phyloP scores from a whole-genome alignment of 768 basidiomycete species.

The Trametes elegans region DNA sequence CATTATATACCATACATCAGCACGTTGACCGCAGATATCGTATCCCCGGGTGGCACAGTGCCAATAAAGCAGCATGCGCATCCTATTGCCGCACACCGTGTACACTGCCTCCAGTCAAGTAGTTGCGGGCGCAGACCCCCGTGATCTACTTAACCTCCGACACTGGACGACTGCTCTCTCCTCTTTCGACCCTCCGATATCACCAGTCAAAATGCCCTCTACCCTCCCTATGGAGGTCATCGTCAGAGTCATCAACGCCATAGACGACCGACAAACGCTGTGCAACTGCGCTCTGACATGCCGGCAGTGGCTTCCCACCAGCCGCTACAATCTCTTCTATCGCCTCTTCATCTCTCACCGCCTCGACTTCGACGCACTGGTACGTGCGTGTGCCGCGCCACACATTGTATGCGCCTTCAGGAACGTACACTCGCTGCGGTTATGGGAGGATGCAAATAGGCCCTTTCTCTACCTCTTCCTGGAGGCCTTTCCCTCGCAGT shows the following conservation, averaged over 20 bases:
- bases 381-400: not conserved
- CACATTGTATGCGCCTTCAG: not conserved
- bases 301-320: conserved; percentile 8
- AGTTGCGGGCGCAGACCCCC: too few relatives aligned
- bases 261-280: conserved; percentile 13
- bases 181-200: not conserved
- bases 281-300: conserved; percentile 12
- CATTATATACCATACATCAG: too few relatives aligned
- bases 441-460: conserved; percentile 3
- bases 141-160: too few relatives aligned
- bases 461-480: conserved; percentile 15
- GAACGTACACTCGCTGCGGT: conserved; percentile 2
- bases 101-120: too few relatives aligned
- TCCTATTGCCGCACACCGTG: too few relatives aligned
- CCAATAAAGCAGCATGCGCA: too few relatives aligned
- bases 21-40: too few relatives aligned
- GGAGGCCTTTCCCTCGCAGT: not conserved
- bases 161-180: not conserved
- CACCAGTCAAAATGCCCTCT: not conserved
- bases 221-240: not conserved
- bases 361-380: conserved; percentile 1
- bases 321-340: conserved; percentile 13
- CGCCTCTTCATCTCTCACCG: not conserved
- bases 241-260: not conserved
- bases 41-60: too few relatives aligned